Percentiles rank a stretch among this genome's conserved stretches.
phyloP scores from a whole-genome alignment of 2,329 filamentous ascomycete genomes.

The Botryotinia globosa region DNA sequence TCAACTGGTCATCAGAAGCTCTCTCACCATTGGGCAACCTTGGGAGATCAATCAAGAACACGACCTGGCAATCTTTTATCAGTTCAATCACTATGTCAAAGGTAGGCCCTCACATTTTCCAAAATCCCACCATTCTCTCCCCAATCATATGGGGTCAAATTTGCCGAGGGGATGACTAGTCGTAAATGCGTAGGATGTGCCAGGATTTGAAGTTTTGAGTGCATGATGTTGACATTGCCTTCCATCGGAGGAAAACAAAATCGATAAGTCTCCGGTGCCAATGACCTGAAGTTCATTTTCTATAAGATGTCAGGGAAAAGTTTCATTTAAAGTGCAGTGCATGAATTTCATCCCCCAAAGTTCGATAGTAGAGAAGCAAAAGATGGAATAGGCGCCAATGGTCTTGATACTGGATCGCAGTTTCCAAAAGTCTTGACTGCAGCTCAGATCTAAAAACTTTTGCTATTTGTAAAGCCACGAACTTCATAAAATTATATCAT shows the following conservation, averaged over 20 bases:
- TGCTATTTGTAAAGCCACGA: neutral
- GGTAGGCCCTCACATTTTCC: slow-evolving; percentile 65
- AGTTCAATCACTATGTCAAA: neutral
- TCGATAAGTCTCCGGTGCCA: slow-evolving; percentile 55
- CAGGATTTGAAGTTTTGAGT: slow-evolving; percentile 91
- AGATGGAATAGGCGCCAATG: neutral
- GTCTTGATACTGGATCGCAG: neutral
- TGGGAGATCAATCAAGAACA: slow-evolving; percentile 62
- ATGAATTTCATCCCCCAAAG: neutral
- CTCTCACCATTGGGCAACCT: slow-evolving; percentile 39
- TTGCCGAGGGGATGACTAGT: slow-evolving; percentile 83
- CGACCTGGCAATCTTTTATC: slow-evolving; percentile 11
- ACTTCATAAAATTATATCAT: neutral
- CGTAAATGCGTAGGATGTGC: slow-evolving; percentile 72
- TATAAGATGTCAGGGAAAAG: slow-evolving; percentile 31
- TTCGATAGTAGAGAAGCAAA: neutral
- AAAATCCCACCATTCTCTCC: slow-evolving; percentile 62
- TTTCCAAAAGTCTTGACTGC: neutral
- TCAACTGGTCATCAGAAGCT: slow-evolving; percentile 35
- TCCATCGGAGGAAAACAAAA: slow-evolving; percentile 80
- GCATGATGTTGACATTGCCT: slow-evolving; percentile 71
- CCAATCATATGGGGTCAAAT: slow-evolving; percentile 82
- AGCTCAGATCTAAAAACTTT: neutral
- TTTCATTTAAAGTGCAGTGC: neutral
- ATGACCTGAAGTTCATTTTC: slow-evolving; percentile 50